Evolutionary conservation across 495 filamentous ascomycete genomes (phyloP), one percentile per base, ranked within the genome.

Genomic region (Filosporella fistucella): DNA sequence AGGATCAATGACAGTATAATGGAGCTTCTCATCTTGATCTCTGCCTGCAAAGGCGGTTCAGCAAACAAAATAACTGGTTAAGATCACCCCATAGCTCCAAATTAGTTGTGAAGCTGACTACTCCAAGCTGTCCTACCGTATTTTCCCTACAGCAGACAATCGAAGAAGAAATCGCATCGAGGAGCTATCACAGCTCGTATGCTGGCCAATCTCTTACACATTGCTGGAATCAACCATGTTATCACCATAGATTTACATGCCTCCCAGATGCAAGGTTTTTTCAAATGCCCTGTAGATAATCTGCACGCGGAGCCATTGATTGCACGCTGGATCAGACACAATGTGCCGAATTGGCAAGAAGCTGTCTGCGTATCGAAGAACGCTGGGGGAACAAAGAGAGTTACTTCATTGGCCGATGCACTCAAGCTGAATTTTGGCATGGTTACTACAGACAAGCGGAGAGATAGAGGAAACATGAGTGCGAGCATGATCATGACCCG

Each of bases 1-100:
- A 91, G 87, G 78, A 94, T 96, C 76, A 98, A 98, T 69, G 94
- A 98, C 68, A 91, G 87, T 54, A 86, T 98, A 60, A 95, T 98
- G 87, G 93, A 98, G 74, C 76, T 98, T 48, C 80, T 97, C 59
- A 96, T 98, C 66, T 91, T 98, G 85, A 96, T 97, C 58, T 91
- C 89, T 49, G 93, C 93, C 42, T 97, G 93, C 76, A 98, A 95
- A 64, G 89, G 93, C 61, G 91, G 91, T 47, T 97, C 94, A 32
- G 88, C 94, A 42, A 95, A 91, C 72, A 95, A 91, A 55, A 90
- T 98, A 67, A 98, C 93, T 60, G 91, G 91, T 95, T 55, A n/a
- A 81, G 65, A 24, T 34, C 20, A 32, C 34, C 47, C 39, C 34
- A 40, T 22, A 36, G 28, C 17, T 43, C 10, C 34, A 16, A 20